Conservation (phyloP, 2,329 filamentous ascomycete species). For the Botrytis deweyae region DNA sequence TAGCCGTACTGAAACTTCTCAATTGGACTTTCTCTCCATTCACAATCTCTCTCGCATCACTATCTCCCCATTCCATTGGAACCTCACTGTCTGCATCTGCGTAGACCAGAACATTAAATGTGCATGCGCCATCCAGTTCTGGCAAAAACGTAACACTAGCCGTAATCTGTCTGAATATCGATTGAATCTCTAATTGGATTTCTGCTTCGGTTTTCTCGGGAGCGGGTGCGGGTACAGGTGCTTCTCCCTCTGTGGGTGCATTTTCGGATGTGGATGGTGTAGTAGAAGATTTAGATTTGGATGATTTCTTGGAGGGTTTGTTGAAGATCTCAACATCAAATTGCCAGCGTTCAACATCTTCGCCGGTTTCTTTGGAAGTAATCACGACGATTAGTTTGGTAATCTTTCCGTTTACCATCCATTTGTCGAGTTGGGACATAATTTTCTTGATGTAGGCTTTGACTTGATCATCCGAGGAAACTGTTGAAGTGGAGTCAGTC, state of each 20-base stretch:
- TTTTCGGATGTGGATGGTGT: slow-evolving; percentile 63
- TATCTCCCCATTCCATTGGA: slow-evolving; percentile 97
- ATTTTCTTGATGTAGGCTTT: slow-evolving; percentile 99
- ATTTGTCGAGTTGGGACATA: slow-evolving; percentile 95
- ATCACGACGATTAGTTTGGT: slow-evolving; percentile 96
- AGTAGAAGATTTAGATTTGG: slow-evolving; percentile 10
- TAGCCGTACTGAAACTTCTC: slow-evolving; percentile 92
- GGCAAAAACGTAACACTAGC: slow-evolving; percentile 96
- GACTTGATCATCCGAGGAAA: slow-evolving; percentile 95
- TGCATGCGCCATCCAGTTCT: slow-evolving; percentile 90
- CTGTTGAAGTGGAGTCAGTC: slow-evolving; percentile 44
- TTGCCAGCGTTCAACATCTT: slow-evolving; percentile 96
- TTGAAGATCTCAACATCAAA: slow-evolving; percentile 67
- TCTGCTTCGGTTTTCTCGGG: slow-evolving; percentile 85
- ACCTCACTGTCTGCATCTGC: slow-evolving; percentile 96
- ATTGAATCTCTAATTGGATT: slow-evolving; percentile 93
- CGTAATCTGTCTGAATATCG: slow-evolving; percentile 96
- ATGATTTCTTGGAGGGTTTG: slow-evolving; percentile 49
- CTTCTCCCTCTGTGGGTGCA: slow-evolving; percentile 44
- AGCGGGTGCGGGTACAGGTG: slow-evolving; percentile 37
- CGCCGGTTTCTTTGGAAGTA: slow-evolving; percentile 93
- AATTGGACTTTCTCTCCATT: slow-evolving; percentile 94
- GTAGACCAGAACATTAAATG: slow-evolving; percentile 98
- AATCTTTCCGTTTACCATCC: slow-evolving; percentile 97
- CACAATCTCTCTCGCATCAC: slow-evolving; percentile 91